A percentile compares a stretch with the other conserved stretches of the same genome.
These are phyloP conservation scores for Panaeolus papilionaceus DNA, from an alignment of 768 basidiomycete species.

Conservation along the genomic window DNA sequence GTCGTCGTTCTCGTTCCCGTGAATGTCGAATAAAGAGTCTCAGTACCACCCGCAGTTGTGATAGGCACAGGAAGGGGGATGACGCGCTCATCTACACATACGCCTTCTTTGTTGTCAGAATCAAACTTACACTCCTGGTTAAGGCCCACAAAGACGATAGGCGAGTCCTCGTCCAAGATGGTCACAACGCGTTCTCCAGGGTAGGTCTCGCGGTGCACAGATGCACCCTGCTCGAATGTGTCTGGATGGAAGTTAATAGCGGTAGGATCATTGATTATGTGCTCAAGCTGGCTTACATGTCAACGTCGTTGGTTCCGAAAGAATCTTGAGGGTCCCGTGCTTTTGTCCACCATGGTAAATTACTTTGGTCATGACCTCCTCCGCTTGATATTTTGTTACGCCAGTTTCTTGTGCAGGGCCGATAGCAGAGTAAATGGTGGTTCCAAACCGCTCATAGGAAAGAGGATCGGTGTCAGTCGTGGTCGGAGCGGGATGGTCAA, in stretches of 20 bases:
- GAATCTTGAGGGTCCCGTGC: neutral
- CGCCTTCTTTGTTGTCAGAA: neutral
- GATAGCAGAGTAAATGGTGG: conserved; percentile 1
- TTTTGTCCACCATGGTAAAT: neutral
- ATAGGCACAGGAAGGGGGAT: neutral
- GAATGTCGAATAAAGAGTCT: neutral
- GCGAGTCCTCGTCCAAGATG: neutral
- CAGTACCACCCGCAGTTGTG: neutral
- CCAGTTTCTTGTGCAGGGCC: neutral
- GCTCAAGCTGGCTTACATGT: neutral
- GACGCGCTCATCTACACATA: neutral
- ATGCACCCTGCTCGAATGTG: conserved; percentile 1
- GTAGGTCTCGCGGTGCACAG: neutral
- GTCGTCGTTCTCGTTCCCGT: neutral
- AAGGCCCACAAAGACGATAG: neutral
- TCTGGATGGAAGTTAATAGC: neutral
- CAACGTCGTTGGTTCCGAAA: neutral
- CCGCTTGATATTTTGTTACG: neutral
- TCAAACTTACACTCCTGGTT: neutral
- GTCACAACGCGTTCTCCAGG: neutral
- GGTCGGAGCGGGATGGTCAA: neutral
- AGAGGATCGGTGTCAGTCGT: neutral
- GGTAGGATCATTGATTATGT: neutral
- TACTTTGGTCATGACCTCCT: neutral
- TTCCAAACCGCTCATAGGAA: neutral